Evolutionary conservation across 2,329 filamentous ascomycete genomes (phyloP), one percentile per base, ranked within the genome.

Genomic region (Aspergillus calidoustus): DNA sequence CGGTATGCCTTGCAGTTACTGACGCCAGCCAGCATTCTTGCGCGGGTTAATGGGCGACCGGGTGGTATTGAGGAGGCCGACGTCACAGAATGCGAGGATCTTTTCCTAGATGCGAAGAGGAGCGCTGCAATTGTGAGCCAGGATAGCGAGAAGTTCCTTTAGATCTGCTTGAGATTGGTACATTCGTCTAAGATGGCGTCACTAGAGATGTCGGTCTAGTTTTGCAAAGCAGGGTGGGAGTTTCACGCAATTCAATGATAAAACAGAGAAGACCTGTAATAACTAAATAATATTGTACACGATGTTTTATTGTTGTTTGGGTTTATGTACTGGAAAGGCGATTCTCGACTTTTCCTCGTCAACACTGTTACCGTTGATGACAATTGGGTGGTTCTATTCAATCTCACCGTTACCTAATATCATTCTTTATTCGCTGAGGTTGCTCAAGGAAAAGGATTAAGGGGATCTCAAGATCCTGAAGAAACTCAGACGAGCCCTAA

Each of bases 1-100:
- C 84, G 95, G 69, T 99, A 99, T 81, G 94, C 93, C 69, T 82
- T 99, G 75, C 95, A 98, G 80, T 81, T 99, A 69, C 83, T 99
- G 70, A 91, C 93, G 28, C 93, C 93, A 2, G 90, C 93, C 56
- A 94, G 91, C 78, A 96, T 98, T 78, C 85, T 98, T 71, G 92
- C 94, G 62, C 90, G 91, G 74, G 91, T 95, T 73, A 91, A 90
- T 75, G 91, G 91, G 62, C 88, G 89, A 71, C 85, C 83, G 65
- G 89, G 91, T 73, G 76, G 76, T 6, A 93, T 94, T 72, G 90
- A 93, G 71, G 81, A 91, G 60, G 84, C 87, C 71, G 91, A 94
- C 76, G 87, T 95, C 66, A 86, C 85, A 17, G 91, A 95, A 80
- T 93, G 91, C 75, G 90, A 93, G 76, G 90, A 92, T 72, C 81